These are phyloP conservation scores for Nakazawaea molendinolei DNA, from an alignment of 805 yeast genomes.

Conservation along the genomic window DNA sequence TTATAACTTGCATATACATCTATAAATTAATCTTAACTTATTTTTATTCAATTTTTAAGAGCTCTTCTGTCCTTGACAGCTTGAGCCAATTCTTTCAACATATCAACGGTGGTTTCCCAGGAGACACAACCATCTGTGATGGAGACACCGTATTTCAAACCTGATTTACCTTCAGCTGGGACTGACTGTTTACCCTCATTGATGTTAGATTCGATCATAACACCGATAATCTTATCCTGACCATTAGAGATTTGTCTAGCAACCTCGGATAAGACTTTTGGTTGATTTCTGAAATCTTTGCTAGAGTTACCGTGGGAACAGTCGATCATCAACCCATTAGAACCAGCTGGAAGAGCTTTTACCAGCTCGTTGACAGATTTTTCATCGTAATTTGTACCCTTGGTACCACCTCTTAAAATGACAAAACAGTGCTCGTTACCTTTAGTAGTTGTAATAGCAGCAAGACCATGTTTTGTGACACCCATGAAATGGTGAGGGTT, in stretches of 20 bases:
- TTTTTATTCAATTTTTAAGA: slow-evolving; percentile 22
- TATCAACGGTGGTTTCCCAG: slow-evolving; percentile 81
- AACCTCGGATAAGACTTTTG: slow-evolving; percentile 78
- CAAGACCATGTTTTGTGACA: slow-evolving; percentile 94
- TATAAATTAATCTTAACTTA: not conserved
- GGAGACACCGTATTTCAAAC: slow-evolving; percentile 86
- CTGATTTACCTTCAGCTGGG: slow-evolving; percentile 47
- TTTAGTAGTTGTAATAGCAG: slow-evolving; percentile 92
- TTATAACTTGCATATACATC: too few species aligned
- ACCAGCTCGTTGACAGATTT: slow-evolving; percentile 72
- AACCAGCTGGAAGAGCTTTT: slow-evolving; percentile 44
- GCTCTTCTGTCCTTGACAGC: slow-evolving; percentile 82
- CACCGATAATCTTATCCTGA: slow-evolving; percentile 76
- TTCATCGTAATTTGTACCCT: slow-evolving; percentile 88
- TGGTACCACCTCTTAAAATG: slow-evolving; percentile 92
- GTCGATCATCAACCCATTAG: slow-evolving; percentile 77
- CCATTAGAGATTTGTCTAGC: slow-evolving; percentile 80
- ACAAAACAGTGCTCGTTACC: slow-evolving; percentile 95
- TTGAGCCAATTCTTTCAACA: slow-evolving; percentile 70
- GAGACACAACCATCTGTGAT: slow-evolving; percentile 96
- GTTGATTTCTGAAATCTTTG: slow-evolving; percentile 93
- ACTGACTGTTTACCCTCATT: slow-evolving; percentile 87
- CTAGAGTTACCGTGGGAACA: slow-evolving; percentile 97
- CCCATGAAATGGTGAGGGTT: slow-evolving; percentile 94
- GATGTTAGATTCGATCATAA: slow-evolving; percentile 92